These are phyloP conservation scores for Leishmania lainsoni DNA, from an alignment of 208 protist genomes.

Conservation along the genomic window DNA sequence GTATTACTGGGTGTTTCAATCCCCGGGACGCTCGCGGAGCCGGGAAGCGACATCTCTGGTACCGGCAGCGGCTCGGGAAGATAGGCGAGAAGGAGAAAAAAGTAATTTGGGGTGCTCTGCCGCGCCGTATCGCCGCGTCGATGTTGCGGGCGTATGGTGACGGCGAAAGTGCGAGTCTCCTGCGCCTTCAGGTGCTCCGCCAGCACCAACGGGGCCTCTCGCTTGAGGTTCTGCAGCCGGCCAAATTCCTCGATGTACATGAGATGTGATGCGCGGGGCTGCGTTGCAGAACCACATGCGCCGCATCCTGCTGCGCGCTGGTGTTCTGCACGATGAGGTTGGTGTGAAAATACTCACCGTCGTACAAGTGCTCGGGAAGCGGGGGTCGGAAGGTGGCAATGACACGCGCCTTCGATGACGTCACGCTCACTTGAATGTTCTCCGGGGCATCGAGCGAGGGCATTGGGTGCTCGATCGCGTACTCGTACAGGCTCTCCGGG, in stretches of 20 bases:
- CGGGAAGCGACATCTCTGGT: not conserved
- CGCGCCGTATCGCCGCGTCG: constrained; percentile 42
- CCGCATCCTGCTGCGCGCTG: constrained; percentile 55
- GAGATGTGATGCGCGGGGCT: constrained; percentile 68
- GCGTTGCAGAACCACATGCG: constrained; percentile 71
- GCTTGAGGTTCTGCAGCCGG: constrained; percentile 47
- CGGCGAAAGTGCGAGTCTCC: constrained; percentile 38
- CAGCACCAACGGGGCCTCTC: constrained; percentile 48
- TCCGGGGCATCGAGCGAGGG: constrained; percentile 55
- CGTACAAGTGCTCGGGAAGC: constrained; percentile 62
- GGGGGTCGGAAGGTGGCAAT: constrained; percentile 54
- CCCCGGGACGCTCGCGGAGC: not conserved
- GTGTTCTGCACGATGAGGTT: constrained; percentile 65
- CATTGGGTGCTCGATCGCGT: constrained; percentile 73
- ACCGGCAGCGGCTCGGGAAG: constrained; percentile 23
- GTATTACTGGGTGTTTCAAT: not conserved
- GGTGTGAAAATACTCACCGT: constrained; percentile 81
- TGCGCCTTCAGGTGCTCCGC: constrained; percentile 48
- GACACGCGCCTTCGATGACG: constrained; percentile 63
- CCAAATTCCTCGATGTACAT: constrained; percentile 61
- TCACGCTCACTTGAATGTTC: constrained; percentile 73
- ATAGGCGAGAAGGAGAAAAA: constrained; percentile 70
- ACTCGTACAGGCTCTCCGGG: constrained; percentile 62
- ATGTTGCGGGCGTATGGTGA: constrained; percentile 70
- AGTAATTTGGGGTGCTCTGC: constrained; percentile 50